Conservation (phyloP, 2,329 filamentous ascomycete species). For the Cryphonectria nitschkei region DNA sequence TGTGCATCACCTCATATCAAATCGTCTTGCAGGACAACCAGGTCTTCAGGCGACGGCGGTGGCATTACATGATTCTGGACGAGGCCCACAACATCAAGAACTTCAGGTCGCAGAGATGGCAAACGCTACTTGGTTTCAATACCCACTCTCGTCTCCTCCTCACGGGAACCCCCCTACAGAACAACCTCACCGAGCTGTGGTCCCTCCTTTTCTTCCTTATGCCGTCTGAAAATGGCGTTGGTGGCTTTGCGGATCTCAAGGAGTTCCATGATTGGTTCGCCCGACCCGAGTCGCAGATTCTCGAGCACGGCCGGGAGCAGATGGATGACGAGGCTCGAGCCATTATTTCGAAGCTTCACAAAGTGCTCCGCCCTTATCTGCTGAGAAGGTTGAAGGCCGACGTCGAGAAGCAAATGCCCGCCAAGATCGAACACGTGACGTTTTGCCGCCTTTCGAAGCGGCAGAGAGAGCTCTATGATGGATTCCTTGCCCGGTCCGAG, state of each 20-base stretch:
- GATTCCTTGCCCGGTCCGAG: conserved; percentile 88
- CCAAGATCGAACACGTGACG: conserved; percentile 95
- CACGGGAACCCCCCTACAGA: conserved; percentile 94
- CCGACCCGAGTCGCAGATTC: conserved; percentile 91
- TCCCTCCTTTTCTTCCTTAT: conserved; percentile 95
- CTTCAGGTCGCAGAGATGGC: conserved; percentile 97
- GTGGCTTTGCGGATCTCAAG: conserved; percentile 90
- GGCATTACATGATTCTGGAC: conserved; percentile 98
- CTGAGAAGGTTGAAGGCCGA: conserved; percentile 91
- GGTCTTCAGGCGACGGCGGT: conserved; percentile 87
- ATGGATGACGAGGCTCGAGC: conserved; percentile 93
- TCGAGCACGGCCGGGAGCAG: conserved; percentile 90
- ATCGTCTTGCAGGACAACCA: conserved; percentile 92
- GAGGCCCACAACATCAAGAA: conserved; percentile 99
- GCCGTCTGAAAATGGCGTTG: conserved; percentile 84
- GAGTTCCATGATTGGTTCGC: conserved; percentile 97
- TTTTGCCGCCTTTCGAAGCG: conserved; percentile 94
- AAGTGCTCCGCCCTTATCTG: conserved; percentile 89
- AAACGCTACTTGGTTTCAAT: conserved; percentile 90
- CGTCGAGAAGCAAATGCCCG: conserved; percentile 98
- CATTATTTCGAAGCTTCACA: conserved; percentile 91
- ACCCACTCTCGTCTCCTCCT: conserved; percentile 85
- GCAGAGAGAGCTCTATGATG: conserved; percentile 93
- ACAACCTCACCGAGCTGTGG: conserved; percentile 96
- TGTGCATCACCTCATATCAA: conserved; percentile 97